Evolutionary conservation across 2,329 filamentous ascomycete genomes (phyloP).

Genomic region (Sordariomycetes sp.): DNA sequence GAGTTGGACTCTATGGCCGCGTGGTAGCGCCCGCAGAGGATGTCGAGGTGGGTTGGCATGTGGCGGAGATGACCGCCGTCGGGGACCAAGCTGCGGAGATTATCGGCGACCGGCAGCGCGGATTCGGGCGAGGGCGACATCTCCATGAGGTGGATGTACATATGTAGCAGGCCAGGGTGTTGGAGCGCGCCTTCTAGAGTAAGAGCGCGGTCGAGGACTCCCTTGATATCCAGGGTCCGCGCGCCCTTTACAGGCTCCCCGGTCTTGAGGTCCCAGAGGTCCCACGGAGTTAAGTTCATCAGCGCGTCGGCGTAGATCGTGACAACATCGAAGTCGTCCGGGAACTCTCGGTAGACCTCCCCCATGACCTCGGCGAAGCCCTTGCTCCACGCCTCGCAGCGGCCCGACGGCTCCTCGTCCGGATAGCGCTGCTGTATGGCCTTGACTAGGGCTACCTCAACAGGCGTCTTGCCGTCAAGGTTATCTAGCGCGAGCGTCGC

Average conservation of each 20-base stretch:
- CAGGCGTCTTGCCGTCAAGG: constrained; percentile 24
- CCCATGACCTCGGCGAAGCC: constrained; percentile 29
- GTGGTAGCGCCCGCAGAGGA: constrained; percentile 61
- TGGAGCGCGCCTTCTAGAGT: constrained; percentile 29
- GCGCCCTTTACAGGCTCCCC: constrained; percentile 17
- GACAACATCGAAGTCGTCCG: constrained; percentile 26
- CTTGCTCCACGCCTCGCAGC: constrained; percentile 44
- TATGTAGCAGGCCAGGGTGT: constrained; percentile 62
- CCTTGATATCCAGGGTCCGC: constrained; percentile 16
- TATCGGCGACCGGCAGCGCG: constrained; percentile 50
- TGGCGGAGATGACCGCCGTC: constrained; percentile 62
- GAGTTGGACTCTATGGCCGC: constrained; percentile 56
- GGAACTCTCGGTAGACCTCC: constrained; percentile 20
- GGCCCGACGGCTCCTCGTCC: constrained; percentile 29
- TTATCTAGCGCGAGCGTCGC: constrained; percentile 32
- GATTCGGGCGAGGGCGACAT: constrained; percentile 59
- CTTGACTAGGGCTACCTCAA: constrained; percentile 35
- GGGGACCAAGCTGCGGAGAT: constrained; percentile 52
- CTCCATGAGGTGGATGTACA: constrained; percentile 71
- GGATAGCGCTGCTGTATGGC: constrained; percentile 56
- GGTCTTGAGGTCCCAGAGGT: constrained; percentile 27
- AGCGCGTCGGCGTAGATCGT: constrained; percentile 28
- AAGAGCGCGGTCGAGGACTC: constrained; percentile 35
- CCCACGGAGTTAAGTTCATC: constrained; percentile 38
- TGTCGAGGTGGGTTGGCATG: constrained; percentile 71